Conservation (phyloP, 2,329 filamentous ascomycete species). For the Cercospora canescens region DNA sequence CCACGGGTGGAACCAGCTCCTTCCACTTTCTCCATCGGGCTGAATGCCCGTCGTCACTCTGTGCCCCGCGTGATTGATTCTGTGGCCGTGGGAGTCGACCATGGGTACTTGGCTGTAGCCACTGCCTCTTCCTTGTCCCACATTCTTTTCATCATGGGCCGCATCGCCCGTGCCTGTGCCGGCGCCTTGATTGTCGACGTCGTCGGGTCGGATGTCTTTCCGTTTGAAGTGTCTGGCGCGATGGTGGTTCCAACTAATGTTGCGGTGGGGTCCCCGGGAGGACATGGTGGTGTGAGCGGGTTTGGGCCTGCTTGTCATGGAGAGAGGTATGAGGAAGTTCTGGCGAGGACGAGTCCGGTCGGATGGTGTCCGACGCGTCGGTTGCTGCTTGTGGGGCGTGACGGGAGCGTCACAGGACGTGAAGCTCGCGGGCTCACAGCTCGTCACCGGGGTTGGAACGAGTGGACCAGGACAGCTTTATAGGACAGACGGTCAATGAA, state of each 20-base stretch:
- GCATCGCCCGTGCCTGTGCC: conserved; percentile 9
- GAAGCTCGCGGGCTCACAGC: not conserved
- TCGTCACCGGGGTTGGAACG: not conserved
- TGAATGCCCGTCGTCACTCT: conserved; percentile 44
- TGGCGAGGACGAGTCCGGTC: not conserved
- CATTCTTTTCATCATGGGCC: conserved; percentile 19
- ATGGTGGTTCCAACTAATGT: conserved; percentile 3
- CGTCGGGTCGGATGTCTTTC: conserved; percentile 22
- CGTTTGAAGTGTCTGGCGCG: conserved; percentile 22
- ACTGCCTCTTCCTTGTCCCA: not conserved
- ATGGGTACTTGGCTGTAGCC: conserved; percentile 19
- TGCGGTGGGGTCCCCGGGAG: not conserved
- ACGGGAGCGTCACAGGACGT: not conserved
- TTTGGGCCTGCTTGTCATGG: conserved; percentile 6
- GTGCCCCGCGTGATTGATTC: conserved; percentile 48
- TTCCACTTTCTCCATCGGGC: conserved; percentile 49
- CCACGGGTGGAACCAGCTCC: conserved; percentile 45
- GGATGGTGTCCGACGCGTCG: not conserved
- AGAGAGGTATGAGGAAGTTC: not conserved
- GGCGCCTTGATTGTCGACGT: conserved; percentile 13
- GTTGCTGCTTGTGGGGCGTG: not conserved
- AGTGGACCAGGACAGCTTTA: not conserved
- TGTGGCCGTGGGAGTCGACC: conserved; percentile 30
- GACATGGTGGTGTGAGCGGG: not conserved
- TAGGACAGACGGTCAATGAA: not conserved